Conservation (phyloP, 148 eudicot species). For the Chenopodium formosanum region DNA sequence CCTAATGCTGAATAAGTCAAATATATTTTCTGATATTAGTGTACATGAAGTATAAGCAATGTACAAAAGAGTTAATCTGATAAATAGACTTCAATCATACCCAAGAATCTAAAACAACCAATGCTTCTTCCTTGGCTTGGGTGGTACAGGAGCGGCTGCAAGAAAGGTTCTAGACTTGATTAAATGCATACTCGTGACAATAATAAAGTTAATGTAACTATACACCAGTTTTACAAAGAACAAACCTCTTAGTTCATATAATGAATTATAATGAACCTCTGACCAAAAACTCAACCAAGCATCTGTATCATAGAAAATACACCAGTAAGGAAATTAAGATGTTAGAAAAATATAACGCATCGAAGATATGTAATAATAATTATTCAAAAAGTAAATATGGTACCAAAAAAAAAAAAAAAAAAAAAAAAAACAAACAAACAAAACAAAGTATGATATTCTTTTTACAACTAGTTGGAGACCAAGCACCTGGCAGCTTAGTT, state of each 20-base stretch:
- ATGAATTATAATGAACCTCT: constrained; percentile 92
- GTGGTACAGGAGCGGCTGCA: constrained; percentile 65
- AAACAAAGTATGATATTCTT: too few species aligned
- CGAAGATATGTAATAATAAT: neutral
- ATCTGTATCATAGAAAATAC: constrained; percentile 41
- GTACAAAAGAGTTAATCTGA: constrained; percentile 14
- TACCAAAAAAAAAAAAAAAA: too few species aligned
- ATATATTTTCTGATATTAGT: neutral
- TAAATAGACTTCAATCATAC: constrained; percentile 1
- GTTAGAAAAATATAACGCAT: neutral
- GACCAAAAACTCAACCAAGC: constrained; percentile 97
- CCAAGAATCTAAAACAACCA: constrained; percentile 57
- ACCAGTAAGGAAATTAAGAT: neutral
- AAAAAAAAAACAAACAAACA: too few species aligned
- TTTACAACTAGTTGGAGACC: too few species aligned
- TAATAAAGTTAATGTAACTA: neutral
- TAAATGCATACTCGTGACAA: neutral
- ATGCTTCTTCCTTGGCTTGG: constrained; percentile 64
- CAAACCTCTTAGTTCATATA: constrained; percentile 73
- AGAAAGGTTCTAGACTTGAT: neutral
- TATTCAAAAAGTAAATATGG: too few species aligned
- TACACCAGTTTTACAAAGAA: neutral
- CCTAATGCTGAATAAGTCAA: neutral
- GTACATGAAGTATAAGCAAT: constrained; percentile 14
- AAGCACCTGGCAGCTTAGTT: too few species aligned